These are phyloP conservation scores for Typha latifolia DNA, from an alignment of 176 grass and related monocot species.

Conservation along the genomic window DNA sequence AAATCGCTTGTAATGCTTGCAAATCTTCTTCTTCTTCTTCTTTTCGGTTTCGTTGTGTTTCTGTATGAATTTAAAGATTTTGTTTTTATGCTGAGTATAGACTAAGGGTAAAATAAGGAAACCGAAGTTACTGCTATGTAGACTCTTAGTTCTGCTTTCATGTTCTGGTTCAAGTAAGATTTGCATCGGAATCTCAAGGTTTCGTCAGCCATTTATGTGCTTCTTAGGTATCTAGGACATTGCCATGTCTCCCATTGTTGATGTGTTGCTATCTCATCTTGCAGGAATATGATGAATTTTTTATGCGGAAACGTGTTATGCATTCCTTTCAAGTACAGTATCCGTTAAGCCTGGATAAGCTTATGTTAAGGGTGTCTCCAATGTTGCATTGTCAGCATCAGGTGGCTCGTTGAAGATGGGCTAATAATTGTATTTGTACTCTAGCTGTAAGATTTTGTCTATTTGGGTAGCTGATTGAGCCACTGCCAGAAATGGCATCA, in stretches of 20 bases:
- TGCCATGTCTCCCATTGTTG: not conserved
- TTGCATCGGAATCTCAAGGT: not conserved
- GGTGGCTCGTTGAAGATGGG: conserved; percentile 14
- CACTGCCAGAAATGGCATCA: conserved; percentile 30
- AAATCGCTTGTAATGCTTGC: too few relatives aligned
- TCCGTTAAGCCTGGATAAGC: not conserved
- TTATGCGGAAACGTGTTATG: not conserved
- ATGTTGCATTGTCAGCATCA: conserved; percentile 14
- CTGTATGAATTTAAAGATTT: too few relatives aligned
- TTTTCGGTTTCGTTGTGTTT: too few relatives aligned
- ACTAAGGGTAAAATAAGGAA: not conserved
- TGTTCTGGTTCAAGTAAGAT: not conserved
- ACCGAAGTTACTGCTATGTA: not conserved
- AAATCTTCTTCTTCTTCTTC: too few relatives aligned
- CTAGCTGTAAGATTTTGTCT: conserved; percentile 20
- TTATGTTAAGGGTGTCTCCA: not conserved
- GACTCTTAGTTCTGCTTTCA: not conserved
- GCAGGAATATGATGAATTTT: not conserved
- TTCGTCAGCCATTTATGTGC: not conserved
- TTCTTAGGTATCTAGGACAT: not conserved
- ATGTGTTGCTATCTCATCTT: not conserved
- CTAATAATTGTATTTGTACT: conserved; percentile 13
- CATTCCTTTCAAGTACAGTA: not conserved
- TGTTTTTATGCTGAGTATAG: too few relatives aligned
- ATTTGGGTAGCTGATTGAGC: conserved; percentile 8